Conservation (phyloP, 768 basidiomycete species). For the Lenzites betulinus region DNA sequence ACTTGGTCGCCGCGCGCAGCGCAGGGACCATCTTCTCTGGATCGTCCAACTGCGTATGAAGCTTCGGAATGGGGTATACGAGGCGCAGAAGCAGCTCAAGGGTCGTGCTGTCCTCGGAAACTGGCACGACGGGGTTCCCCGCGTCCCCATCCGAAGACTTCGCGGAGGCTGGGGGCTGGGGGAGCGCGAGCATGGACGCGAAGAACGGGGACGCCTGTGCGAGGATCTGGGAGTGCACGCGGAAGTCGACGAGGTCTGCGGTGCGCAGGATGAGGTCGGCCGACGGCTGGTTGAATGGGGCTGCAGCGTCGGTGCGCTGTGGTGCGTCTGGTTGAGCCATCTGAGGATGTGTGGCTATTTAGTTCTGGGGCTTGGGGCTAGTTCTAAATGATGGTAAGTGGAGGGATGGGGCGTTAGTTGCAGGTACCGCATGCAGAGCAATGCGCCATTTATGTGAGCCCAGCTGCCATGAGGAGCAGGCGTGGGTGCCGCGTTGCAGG, state of each 20-base stretch:
- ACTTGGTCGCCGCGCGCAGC: constrained; percentile 32
- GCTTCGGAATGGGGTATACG: constrained; percentile 28
- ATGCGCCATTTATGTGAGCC: no score
- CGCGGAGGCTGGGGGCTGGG: neutral
- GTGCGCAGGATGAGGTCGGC: constrained; percentile 34
- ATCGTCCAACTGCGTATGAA: neutral
- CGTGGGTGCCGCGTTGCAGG: no score
- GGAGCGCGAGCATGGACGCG: constrained; percentile 29
- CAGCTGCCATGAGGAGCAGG: no score
- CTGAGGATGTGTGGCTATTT: no score
- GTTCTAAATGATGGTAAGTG: no score
- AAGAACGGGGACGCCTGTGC: constrained; percentile 34
- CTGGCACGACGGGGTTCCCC: neutral
- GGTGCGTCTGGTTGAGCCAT: neutral
- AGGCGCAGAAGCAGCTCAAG: constrained; percentile 28
- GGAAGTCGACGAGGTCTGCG: constrained; percentile 32
- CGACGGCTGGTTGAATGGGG: constrained; percentile 21
- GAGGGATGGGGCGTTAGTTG: no score
- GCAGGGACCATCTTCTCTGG: constrained; percentile 17
- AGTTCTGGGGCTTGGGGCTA: no score
- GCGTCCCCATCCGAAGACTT: neutral
- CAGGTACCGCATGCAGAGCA: no score
- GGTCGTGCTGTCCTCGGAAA: constrained; percentile 25
- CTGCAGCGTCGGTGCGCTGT: neutral
- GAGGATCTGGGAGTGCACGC: constrained; percentile 33